A percentile compares a stretch with the other conserved stretches of the same genome.
Conservation (phyloP, 176 grass and related monocot genomes). For the Carex scoparia region DNA sequence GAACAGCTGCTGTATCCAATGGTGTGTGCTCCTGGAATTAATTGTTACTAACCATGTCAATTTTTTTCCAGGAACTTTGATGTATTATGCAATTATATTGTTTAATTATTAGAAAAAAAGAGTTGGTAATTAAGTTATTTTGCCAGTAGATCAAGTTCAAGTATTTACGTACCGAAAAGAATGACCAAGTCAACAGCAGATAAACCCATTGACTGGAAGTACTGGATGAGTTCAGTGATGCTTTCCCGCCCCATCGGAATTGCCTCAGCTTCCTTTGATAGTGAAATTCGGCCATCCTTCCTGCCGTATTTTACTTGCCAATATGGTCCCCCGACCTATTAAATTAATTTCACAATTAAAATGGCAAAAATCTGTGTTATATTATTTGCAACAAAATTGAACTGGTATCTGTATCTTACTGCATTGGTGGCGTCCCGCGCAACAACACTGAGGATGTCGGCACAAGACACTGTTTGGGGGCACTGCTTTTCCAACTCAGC, state of each 20-base stretch:
- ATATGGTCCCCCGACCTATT: conserved; percentile 12
- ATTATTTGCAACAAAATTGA: not conserved
- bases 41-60: too few species aligned
- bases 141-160: not conserved
- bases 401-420: not conserved
- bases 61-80: too few species aligned
- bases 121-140: not conserved
- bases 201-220: conserved; percentile 66
- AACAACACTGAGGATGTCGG: conserved; percentile 72
- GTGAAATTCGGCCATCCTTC: conserved; percentile 42
- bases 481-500: conserved; percentile 51
- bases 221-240: conserved; percentile 50
- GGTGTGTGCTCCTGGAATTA: conserved; percentile 57
- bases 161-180: conserved; percentile 39
- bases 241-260: conserved; percentile 58
- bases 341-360: not conserved
- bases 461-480: conserved; percentile 57
- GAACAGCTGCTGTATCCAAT: conserved; percentile 58
- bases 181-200: conserved; percentile 53
- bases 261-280: conserved; percentile 35
- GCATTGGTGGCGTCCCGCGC: conserved; percentile 44
- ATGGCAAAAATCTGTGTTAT: not conserved
- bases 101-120: not conserved
- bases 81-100: not conserved
- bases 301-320: conserved; percentile 47